Percentiles rank a stretch among this genome's conserved stretches.
These are phyloP conservation scores for Chenopodium album DNA, from an alignment of 148 eudicot genomes.

Conservation along the genomic window DNA sequence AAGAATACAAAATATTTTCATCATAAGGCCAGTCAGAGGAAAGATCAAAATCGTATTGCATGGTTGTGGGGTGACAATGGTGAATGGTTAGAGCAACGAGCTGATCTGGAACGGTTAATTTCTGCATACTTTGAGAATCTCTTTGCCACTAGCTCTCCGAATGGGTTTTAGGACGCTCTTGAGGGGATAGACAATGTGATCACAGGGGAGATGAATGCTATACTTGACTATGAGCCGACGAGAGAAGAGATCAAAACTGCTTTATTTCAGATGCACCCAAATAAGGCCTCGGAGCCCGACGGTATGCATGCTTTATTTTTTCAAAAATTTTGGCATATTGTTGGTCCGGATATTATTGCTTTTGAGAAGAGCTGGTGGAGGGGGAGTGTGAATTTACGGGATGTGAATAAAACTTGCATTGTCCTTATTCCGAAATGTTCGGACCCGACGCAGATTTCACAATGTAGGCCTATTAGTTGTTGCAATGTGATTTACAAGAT, in stretches of 20 bases:
- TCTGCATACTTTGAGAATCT: too few relatives aligned
- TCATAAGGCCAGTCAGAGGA: background rate
- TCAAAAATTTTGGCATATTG: constrained; percentile 2
- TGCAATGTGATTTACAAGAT: constrained; percentile 2
- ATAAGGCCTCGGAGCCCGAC: background rate
- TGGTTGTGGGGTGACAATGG: background rate
- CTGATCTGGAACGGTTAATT: too few relatives aligned
- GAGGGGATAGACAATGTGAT: too few relatives aligned
- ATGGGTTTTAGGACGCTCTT: too few relatives aligned
- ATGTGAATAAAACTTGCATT: background rate
- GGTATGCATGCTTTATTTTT: constrained; percentile 13
- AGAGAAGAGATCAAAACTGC: background rate
- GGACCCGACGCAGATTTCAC: background rate
- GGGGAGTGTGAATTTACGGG: background rate
- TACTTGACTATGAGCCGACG: too few relatives aligned
- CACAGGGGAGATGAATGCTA: too few relatives aligned
- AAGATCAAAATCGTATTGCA: background rate
- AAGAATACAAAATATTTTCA: background rate
- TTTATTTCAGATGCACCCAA: background rate
- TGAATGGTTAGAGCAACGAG: too few relatives aligned
- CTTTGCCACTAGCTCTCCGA: too few relatives aligned
- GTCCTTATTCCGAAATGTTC: background rate
- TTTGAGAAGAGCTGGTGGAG: background rate
- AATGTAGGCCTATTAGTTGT: background rate
- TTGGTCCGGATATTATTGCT: background rate